Conservation (phyloP, 768 basidiomycete genomes). For the Phaffia tasmanica region DNA sequence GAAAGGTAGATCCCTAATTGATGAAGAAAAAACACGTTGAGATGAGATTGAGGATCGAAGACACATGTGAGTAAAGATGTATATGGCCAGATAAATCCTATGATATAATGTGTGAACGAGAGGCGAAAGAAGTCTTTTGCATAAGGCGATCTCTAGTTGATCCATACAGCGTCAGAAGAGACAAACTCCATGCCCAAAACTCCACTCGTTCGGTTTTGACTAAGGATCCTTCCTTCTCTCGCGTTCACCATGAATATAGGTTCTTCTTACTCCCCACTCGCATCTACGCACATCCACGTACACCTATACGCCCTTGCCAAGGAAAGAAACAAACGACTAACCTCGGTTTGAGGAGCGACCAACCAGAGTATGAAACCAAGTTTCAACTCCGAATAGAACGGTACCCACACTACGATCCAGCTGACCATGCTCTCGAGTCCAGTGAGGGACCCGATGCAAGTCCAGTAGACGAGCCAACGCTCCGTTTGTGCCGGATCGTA, state of each 20-base stretch:
- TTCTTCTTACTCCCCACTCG: too few species aligned
- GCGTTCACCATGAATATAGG: too few species aligned
- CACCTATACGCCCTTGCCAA: too few species aligned
- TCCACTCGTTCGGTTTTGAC: too few species aligned
- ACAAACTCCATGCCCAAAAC: too few species aligned
- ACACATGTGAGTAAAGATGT: not conserved
- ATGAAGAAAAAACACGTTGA: not conserved
- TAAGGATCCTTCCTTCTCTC: too few species aligned
- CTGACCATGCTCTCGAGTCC: slow-evolving; percentile 70
- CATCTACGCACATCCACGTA: too few species aligned
- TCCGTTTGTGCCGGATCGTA: slow-evolving; percentile 44
- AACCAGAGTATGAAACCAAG: slow-evolving; percentile 78
- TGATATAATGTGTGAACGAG: too few species aligned
- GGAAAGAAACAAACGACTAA: slow-evolving; percentile 24
- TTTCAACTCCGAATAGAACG: slow-evolving; percentile 75
- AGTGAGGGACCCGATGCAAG: slow-evolving; percentile 50
- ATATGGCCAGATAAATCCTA: too few species aligned
- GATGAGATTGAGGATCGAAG: not conserved
- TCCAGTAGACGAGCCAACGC: slow-evolving; percentile 95
- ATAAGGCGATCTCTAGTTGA: too few species aligned
- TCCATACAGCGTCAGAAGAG: too few species aligned
- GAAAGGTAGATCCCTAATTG: slow-evolving; percentile 59
- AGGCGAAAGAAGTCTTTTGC: too few species aligned
- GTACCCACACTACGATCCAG: slow-evolving; percentile 93
- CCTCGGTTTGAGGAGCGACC: slow-evolving; percentile 70